These are phyloP conservation scores for Phytophthora multivora DNA, from an alignment of 352 stramenopile genomes.

Conservation along the genomic window DNA sequence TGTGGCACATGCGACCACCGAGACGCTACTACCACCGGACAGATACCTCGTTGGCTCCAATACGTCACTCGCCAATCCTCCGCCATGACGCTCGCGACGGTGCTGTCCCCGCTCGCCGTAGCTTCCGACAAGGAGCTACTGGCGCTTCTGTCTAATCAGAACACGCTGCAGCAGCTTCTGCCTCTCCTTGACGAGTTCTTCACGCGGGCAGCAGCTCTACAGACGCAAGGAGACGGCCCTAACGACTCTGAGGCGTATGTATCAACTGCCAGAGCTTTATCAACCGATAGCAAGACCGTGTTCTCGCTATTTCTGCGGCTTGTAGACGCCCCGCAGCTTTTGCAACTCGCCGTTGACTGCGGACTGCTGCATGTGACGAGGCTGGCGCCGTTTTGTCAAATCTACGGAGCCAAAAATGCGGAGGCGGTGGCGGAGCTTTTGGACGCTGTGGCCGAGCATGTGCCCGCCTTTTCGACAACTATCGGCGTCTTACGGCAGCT, in stretches of 20 bases:
- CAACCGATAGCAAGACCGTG: slow-evolving; percentile 18
- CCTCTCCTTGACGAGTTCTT: slow-evolving; percentile 44
- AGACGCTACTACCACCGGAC: background rate
- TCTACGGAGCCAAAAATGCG: slow-evolving; percentile 48
- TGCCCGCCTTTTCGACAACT: slow-evolving; percentile 22
- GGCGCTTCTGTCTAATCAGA: background rate
- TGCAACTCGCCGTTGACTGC: slow-evolving; percentile 18
- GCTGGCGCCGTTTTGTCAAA: slow-evolving; percentile 66
- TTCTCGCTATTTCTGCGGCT: slow-evolving; percentile 52
- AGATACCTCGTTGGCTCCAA: background rate
- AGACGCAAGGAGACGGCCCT: slow-evolving; percentile 7
- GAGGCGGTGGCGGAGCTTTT: slow-evolving; percentile 34
- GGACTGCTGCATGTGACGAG: slow-evolving; percentile 55
- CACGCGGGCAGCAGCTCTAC: slow-evolving; percentile 15
- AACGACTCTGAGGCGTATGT: background rate
- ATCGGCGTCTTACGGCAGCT: slow-evolving; percentile 35
- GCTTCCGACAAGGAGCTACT: slow-evolving; percentile 18
- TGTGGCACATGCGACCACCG: background rate
- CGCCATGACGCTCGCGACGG: slow-evolving; percentile 2
- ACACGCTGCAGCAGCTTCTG: slow-evolving; percentile 11
- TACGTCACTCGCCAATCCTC: background rate
- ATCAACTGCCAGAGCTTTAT: slow-evolving; percentile 6
- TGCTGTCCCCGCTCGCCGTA: slow-evolving; percentile 1
- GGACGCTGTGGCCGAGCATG: slow-evolving; percentile 22
- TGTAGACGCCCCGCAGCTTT: slow-evolving; percentile 14